Evolutionary conservation across 441 rosid genomes (phyloP).

Genomic region (Daphne laureola): DNA sequence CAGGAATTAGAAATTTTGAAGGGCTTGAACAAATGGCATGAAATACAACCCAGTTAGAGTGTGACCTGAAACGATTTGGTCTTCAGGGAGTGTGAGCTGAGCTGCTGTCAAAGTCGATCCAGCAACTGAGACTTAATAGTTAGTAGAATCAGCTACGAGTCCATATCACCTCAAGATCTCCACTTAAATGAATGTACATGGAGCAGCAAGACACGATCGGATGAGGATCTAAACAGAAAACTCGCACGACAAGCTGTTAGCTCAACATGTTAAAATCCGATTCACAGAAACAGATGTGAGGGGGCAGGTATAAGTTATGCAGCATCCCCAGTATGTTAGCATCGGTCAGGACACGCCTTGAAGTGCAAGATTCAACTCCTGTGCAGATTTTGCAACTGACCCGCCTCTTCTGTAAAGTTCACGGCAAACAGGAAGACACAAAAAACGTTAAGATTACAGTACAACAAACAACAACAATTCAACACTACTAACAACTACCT

Average conservation of each 20-base stretch:
- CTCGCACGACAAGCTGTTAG: constrained; percentile 8
- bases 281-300: constrained; percentile 18
- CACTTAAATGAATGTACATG: constrained; percentile 27
- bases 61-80: too few species aligned
- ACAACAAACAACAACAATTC: neutral
- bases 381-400: constrained; percentile 65
- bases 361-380: constrained; percentile 73
- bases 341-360: constrained; percentile 58
- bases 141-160: constrained; percentile 25
- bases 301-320: constrained; percentile 16
- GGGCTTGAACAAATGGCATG: too few species aligned
- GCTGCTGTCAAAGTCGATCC: constrained; percentile 13
- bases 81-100: too few species aligned
- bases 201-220: constrained; percentile 7
- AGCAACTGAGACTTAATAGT: constrained; percentile 20
- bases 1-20: too few species aligned
- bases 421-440: neutral
- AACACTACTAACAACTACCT: neutral
- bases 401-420: constrained; percentile 59
- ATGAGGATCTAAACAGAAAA: constrained; percentile 6
- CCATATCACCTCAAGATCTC: constrained; percentile 18
- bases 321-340: constrained; percentile 6
- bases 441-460: neutral
- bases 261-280: constrained; percentile 17
- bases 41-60: too few species aligned